These are phyloP conservation scores for Kurtzmaniella quercitrusa DNA, from an alignment of 1,139 yeast species.

Conservation along the genomic window DNA sequence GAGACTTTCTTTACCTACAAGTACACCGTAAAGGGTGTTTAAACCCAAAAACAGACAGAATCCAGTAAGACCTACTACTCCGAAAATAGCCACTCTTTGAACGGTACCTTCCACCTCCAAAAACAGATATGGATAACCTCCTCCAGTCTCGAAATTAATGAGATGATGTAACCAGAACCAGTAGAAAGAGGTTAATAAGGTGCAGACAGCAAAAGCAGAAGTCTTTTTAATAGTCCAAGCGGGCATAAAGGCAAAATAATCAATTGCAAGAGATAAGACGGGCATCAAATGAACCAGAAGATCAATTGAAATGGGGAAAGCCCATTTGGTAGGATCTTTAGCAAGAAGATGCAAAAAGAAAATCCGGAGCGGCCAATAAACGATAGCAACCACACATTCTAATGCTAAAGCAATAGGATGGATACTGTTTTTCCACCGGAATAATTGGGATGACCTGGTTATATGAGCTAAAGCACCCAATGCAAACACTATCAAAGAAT, in stretches of 20 bases:
- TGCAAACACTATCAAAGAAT: constrained; percentile 42
- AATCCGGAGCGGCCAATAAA: constrained; percentile 65
- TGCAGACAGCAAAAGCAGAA: constrained; percentile 38
- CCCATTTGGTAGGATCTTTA: constrained; percentile 25
- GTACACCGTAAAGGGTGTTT: constrained; percentile 21
- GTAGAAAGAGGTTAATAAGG: constrained; percentile 41
- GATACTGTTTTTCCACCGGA: constrained; percentile 29
- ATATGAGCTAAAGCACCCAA: constrained; percentile 41
- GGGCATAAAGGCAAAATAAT: constrained; percentile 55
- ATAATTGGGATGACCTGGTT: constrained; percentile 18
- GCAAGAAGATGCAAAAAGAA: constrained; percentile 41
- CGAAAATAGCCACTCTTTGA: constrained; percentile 46
- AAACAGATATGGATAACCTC: constrained; percentile 64
- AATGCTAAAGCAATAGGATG: constrained; percentile 53
- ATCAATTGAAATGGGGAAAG: constrained; percentile 49
- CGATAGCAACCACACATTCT: constrained; percentile 54
- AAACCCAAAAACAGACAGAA: constrained; percentile 30
- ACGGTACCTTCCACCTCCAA: constrained; percentile 47
- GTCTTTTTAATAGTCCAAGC: constrained; percentile 33
- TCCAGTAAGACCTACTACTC: constrained; percentile 42
- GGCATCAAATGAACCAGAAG: constrained; percentile 60
- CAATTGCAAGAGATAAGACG: constrained; percentile 43
- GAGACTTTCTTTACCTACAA: constrained; percentile 12
- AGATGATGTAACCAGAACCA: constrained; percentile 49
- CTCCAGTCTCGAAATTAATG: constrained; percentile 43